A percentile compares a stretch with the other conserved stretches of the same genome.
These are phyloP conservation scores for Prorocentrum cordatum DNA, from an alignment of 169 alveolate species.

Conservation along the genomic window DNA sequence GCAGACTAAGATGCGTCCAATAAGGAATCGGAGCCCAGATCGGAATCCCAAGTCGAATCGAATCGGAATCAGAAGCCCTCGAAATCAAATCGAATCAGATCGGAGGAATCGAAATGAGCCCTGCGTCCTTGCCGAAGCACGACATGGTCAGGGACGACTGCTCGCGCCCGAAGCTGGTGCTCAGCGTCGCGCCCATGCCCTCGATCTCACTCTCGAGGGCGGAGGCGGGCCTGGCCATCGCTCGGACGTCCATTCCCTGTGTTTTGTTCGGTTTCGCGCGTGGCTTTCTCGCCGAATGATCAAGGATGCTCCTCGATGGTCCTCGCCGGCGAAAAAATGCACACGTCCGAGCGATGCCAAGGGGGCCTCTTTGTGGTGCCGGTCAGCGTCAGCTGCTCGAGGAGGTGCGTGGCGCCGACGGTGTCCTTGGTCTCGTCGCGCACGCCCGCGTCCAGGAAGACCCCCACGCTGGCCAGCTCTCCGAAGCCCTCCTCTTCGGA, in stretches of 20 bases:
- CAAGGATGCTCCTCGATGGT: neutral
- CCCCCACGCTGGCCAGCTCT: slow-evolving; percentile 33
- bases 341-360: too few relatives aligned
- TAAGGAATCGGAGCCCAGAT: neutral
- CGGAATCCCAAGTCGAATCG: neutral
- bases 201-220: slow-evolving; percentile 21
- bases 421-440: too few relatives aligned
- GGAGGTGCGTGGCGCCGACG: neutral
- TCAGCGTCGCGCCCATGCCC: slow-evolving; percentile 36
- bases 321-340: too few relatives aligned
- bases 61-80: neutral
- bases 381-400: slow-evolving; percentile 12
- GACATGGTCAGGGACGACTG: neutral
- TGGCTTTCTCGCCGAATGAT: neutral
- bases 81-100: neutral
- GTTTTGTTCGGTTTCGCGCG: neutral
- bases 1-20: neutral
- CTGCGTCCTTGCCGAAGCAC: neutral
- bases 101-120: neutral
- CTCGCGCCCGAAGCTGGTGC: slow-evolving; percentile 33
- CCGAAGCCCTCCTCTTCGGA: too few relatives aligned
- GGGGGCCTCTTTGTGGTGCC: slow-evolving; percentile 13
- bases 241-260: too few relatives aligned
- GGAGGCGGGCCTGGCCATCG: slow-evolving; percentile 6
- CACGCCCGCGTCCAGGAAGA: slow-evolving; percentile 37